Evolutionary conservation across 305 asterid species (phyloP), one percentile per base, ranked within the genome.

Genomic region (Fraxinus floribunda): DNA sequence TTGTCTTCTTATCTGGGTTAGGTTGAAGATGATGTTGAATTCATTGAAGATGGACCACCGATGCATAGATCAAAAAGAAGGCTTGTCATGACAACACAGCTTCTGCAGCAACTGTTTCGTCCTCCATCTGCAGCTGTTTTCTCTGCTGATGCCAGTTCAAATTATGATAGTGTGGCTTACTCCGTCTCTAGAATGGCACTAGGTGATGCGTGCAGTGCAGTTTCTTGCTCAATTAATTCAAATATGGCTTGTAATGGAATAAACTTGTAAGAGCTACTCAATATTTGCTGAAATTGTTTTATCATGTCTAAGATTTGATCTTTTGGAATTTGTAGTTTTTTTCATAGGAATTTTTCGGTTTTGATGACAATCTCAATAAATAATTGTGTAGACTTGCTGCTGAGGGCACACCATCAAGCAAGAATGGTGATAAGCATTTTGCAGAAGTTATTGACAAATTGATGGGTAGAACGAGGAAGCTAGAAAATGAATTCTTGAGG

Each of bases 101-200:
- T 94, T 72, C 89, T 93, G 94, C 94, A 93, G 90, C 95, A 92
- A 86, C 83, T 94, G 78, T 78, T 93, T 84, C 86, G 75, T 75
- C 89, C 95, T 77, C 86, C 94, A 36, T 88, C 90, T 29, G 85
- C 89, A 32, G 81, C 83, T 71, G 83, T 92, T 82, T 88, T 92
- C 74, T 88, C 90, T 72, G 77, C 82, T 52, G 90, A 91, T 85
- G 91, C 91, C 60, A 86, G 81, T 76, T 74, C 79, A 60, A 82
- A 79, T 62, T 84, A 79, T 76, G 92, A 88, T 78, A 83, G 76
- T 81, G 84, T 88, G 83, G 86, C 85, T 39, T 94, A 91, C 90
- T 39, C 78, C 72, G 83, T 86, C 46, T 82, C 91, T 72, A 89
- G 97, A 87, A 76, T 75, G 78, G 88, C 90, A 60, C 83, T 94